Evolutionary conservation across 2,329 filamentous ascomycete genomes (phyloP), one percentile per base, ranked within the genome.

Genomic region (Dothidotthia symphoricarpi): DNA sequence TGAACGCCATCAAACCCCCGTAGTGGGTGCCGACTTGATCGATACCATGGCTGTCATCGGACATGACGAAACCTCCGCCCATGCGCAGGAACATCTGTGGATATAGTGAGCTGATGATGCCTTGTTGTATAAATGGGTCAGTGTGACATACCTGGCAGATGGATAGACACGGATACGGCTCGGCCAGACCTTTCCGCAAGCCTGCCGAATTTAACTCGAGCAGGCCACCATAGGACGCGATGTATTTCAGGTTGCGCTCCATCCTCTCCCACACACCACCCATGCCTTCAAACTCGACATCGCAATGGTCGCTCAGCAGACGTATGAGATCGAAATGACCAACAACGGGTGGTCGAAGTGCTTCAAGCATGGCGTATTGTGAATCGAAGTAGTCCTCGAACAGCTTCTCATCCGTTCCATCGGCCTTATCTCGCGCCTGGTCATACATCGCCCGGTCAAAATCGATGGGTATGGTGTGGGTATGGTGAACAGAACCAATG

Each of bases 301-400:
- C 78, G 0, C 85, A 83, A 14, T 85, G 75, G 40, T 81, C 77
- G 54, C 86, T 89, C 63, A 93, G 75, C 47, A 98, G 70, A 10
- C 91, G 76, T 37, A 97, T 85, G 14, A 98, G 78, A 69, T 98
- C 93, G 63, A 98, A 95, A 69, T 98, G 93, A 0, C 90, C 93
- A 3, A 98, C 84, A 10, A 98, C 76, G 6, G 80, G 79, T 22
- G 93, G 93, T 51, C 73, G 72, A 48, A 95, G 67, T 6, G 77
- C 74, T 36, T 69, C 67, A 31, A 98, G 74, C 90, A 98, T 95
- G 14, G 82, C 80, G 44, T 78, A 76, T 71, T 97, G 93, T 51
- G 83, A 74, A 65, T 97, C 90, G 63, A 95, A 97, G 70, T 96
- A 98, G 48, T 82, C 80, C 60, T 81, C 81, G 57, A 84, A 91